A percentile compares a stretch with the other conserved stretches of the same genome.
These are phyloP conservation scores for Hymenoscyphus albidus DNA, from an alignment of 2,329 filamentous ascomycete genomes.

Conservation along the genomic window DNA sequence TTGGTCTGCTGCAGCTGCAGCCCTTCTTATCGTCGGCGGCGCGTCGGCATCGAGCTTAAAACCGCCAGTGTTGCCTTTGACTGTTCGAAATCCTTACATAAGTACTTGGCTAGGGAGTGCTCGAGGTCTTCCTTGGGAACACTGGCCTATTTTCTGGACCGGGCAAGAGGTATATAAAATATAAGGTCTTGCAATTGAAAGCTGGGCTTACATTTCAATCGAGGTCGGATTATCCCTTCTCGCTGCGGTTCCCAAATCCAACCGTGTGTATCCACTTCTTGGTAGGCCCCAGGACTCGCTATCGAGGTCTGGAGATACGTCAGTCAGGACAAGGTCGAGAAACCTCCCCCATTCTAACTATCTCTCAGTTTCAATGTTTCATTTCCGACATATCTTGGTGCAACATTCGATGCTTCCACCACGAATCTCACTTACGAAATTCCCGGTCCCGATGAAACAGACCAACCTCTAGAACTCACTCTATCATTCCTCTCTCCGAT, in stretches of 20 bases:
- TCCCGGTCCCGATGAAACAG: conserved; percentile 39
- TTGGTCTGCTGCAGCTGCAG: conserved; percentile 31
- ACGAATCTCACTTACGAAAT: conserved; percentile 66
- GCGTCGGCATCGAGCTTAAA: conserved; percentile 48
- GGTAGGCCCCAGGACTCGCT: conserved; percentile 64
- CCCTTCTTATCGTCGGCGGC: conserved; percentile 31
- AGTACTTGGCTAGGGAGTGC: conserved; percentile 63
- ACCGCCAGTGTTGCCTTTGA: conserved; percentile 53
- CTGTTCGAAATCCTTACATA: conserved; percentile 58
- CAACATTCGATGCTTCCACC: conserved; percentile 65
- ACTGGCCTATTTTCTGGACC: conserved; percentile 85
- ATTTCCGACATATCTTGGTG: conserved; percentile 55
- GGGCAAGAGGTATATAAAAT: conserved; percentile 52
- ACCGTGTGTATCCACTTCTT: conserved; percentile 59
- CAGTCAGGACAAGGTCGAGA: conserved; percentile 1
- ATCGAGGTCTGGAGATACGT: conserved; percentile 37
- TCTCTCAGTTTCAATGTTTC: conserved; percentile 50
- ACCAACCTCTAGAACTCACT: conserved; percentile 48
- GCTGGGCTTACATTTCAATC: conserved; percentile 8
- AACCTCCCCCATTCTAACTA: conserved; percentile 5
- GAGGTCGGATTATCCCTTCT: conserved; percentile 60
- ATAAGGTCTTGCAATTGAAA: background rate
- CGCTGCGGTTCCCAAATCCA: conserved; percentile 56
- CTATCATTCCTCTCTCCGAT: conserved; percentile 50
- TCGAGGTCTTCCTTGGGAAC: conserved; percentile 70